Evolutionary conservation across 176 grass and related monocot species (phyloP), one percentile per base, ranked within the genome.

Genomic region (Carex scoparia): DNA sequence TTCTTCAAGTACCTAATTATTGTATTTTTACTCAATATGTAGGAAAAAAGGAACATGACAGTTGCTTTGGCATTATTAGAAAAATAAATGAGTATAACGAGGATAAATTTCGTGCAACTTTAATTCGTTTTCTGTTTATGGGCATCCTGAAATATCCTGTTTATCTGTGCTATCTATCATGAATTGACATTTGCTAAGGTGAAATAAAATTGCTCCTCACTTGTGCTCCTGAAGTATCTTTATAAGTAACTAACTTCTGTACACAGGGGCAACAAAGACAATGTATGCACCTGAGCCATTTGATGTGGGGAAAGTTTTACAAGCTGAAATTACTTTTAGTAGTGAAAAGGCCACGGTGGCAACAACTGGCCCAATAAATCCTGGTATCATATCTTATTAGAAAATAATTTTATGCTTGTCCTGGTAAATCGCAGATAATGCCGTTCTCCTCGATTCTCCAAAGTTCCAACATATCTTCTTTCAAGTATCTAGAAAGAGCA

Each of bases 271-370:
- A 84, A 93, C 87, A 55, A 94, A 87, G 88, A 51, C 73, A 84
- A 88, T 80, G 14, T 98, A 98, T 89, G 95, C 95, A 89, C 95
- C 95, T 61, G 95, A 98, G 79, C 95, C 95, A 49, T 85, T 89
- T 89, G 95, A 98, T 93, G 92, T 94, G 84, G 95, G 91, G 7
- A 85, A 89, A 87, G 28, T 94, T 53, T 84, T 98, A 87, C 91
- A 98, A 84, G 92, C 91, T 65, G 92, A 98, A 69, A 90, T 98
- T 83, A 30, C 84, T 80, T 78, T 89, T 72, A 88, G 89, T 64
- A 30, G 85, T 72, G 84, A 89, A 11, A 94, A 85, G 85, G n/a
- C 74, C 61, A 69, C 51, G 59, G 75, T 93, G 81, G 79, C 86
- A 77, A 94, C 95, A 84, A 69, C 73, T 87, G 85, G 89, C 51